Percentiles rank a stretch among this genome's conserved stretches.
Evolutionary conservation across 805 yeast species (phyloP).

Genomic region (Nakazawaea ambrosiae): DNA sequence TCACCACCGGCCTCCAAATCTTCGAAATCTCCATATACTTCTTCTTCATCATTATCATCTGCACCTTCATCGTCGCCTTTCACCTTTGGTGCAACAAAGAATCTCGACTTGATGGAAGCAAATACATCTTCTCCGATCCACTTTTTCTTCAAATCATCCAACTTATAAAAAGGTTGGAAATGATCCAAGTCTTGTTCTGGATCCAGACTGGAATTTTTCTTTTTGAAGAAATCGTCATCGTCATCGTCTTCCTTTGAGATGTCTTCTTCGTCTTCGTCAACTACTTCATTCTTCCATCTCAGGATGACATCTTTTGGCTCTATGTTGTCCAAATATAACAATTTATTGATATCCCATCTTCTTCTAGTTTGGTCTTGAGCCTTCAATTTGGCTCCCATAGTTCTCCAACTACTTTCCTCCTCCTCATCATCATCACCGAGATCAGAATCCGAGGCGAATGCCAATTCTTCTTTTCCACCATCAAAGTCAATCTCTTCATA

Average conservation of each 20-base stretch:
- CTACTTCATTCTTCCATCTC: conserved; percentile 60
- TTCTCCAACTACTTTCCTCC: conserved; percentile 31
- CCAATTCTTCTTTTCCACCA: conserved; percentile 28
- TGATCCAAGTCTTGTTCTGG: conserved; percentile 28
- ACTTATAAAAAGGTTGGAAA: conserved; percentile 23
- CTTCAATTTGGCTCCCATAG: conserved; percentile 55
- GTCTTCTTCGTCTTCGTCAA: conserved; percentile 32
- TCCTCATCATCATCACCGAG: conserved; percentile 31
- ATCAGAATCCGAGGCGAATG: conserved; percentile 48
- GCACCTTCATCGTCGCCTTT: conserved; percentile 23
- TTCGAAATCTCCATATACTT: conserved; percentile 32
- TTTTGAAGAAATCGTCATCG: conserved; percentile 52
- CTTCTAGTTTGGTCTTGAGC: conserved; percentile 38
- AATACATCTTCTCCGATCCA: conserved; percentile 35
- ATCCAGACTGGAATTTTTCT: conserved; percentile 31
- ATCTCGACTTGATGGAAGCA: conserved; percentile 35
- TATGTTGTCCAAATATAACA: conserved; percentile 73
- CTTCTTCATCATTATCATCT: conserved; percentile 19
- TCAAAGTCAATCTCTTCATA: conserved; percentile 43
- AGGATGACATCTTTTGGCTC: conserved; percentile 65
- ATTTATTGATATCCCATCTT: conserved; percentile 74
- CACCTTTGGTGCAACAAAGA: conserved; percentile 47
- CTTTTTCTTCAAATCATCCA: conserved; percentile 37
- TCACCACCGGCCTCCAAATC: conserved; percentile 31
- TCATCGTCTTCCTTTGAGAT: conserved; percentile 42